Evolutionary conservation across 192 early-diverging fungal genomes (phyloP).

Genomic region (Coemansia umbellata): DNA sequence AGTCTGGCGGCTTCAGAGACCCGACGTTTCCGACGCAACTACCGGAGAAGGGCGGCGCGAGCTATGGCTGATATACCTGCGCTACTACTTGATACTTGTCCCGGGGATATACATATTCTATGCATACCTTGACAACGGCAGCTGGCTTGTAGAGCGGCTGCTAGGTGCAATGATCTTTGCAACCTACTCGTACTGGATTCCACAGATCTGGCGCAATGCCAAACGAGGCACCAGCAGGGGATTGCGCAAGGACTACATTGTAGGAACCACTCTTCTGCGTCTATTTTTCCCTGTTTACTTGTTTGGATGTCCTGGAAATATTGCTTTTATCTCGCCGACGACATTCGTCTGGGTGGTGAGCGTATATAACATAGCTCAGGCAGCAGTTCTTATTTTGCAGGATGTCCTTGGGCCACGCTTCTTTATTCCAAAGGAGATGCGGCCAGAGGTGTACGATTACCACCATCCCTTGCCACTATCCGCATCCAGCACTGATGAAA

Average conservation of each 20-base stretch:
- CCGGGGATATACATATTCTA: constrained; percentile 62
- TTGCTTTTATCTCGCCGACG: constrained; percentile 27
- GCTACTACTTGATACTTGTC: constrained; percentile 52
- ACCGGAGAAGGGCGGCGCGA: constrained; percentile 25
- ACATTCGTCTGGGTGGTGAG: constrained; percentile 54
- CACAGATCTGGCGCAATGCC: constrained; percentile 73
- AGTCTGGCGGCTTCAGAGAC: constrained; percentile 65
- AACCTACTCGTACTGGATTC: constrained; percentile 74
- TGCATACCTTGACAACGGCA: constrained; percentile 52
- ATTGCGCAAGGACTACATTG: constrained; percentile 55
- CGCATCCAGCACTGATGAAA: constrained; percentile 1
- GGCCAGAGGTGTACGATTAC: constrained; percentile 68
- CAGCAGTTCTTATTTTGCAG: constrained; percentile 58
- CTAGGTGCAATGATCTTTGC: constrained; percentile 42
- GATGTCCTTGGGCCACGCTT: constrained; percentile 66
- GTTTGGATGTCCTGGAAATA: constrained; percentile 49
- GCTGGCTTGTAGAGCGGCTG: constrained; percentile 46
- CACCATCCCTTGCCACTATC: constrained; percentile 55
- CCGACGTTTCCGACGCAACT: constrained; percentile 50
- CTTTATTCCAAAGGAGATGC: constrained; percentile 64
- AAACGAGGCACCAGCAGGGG: constrained; percentile 59
- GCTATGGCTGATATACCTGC: constrained; percentile 18
- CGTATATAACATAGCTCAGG: constrained; percentile 59
- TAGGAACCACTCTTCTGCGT: constrained; percentile 56
- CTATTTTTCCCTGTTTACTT: constrained; percentile 61